Evolutionary conservation across 2,329 filamentous ascomycete genomes (phyloP).

Genomic region (Penicillium rolfsii): DNA sequence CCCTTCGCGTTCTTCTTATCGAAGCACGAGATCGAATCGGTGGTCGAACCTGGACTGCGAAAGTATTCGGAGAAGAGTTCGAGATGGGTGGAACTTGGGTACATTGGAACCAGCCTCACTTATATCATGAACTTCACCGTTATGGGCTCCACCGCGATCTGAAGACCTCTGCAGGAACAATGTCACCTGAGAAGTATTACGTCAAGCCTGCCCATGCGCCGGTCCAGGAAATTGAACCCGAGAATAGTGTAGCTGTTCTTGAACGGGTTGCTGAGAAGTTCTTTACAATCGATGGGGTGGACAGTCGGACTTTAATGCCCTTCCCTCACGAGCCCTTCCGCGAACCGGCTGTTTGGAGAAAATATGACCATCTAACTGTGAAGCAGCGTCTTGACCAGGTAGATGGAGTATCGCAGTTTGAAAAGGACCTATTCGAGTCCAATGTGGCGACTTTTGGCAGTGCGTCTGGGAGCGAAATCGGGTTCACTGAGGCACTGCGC

Average conservation of each 20-base stretch:
- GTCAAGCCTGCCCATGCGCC: neutral
- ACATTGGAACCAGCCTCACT: conserved; percentile 39
- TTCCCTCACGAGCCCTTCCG: neutral
- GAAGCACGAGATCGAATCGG: conserved; percentile 48
- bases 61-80: conserved; percentile 38
- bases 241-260: neutral
- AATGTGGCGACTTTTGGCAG: neutral
- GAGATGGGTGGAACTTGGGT: conserved; percentile 53
- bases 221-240: neutral
- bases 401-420: neutral
- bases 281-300: neutral
- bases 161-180: conserved; percentile 23
- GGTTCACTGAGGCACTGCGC: neutral
- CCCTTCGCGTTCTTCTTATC: neutral
- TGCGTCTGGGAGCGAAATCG: neutral
- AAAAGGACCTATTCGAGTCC: neutral
- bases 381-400: neutral
- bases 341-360: neutral
- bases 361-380: neutral
- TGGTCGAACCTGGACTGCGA: conserved; percentile 47
- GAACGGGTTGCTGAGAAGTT: neutral
- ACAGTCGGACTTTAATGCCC: neutral
- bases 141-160: conserved; percentile 29
- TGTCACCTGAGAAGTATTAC: conserved; percentile 6
- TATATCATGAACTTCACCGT: conserved; percentile 35